Percentiles rank a stretch among this genome's conserved stretches.
Evolutionary conservation across 202 grass and related monocot genomes (phyloP).

Genomic region (Carex sylvatica): DNA sequence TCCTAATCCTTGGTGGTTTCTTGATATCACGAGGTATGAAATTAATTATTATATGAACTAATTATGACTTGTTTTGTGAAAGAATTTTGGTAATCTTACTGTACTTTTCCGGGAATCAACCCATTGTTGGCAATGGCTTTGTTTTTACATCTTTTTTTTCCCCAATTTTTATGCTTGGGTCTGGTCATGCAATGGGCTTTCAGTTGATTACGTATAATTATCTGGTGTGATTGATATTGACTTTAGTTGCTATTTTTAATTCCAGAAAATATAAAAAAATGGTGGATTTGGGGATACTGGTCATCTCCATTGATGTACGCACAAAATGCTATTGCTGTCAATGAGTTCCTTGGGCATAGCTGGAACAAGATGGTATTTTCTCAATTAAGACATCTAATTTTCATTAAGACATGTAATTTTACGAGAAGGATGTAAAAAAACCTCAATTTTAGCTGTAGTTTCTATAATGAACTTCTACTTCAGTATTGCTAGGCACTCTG

Average conservation of each 20-base stretch:
- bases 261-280: slow-evolving; percentile 88
- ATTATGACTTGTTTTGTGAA: not conserved
- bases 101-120: not conserved
- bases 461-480: not conserved
- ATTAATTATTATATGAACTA: not conserved
- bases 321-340: slow-evolving; percentile 84
- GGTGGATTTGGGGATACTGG: slow-evolving; percentile 99
- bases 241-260: slow-evolving; percentile 10
- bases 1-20: slow-evolving; percentile 91
- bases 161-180: not conserved
- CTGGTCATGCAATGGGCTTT: not conserved
- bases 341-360: slow-evolving; percentile 90
- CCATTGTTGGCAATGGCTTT: not conserved
- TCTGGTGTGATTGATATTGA: slow-evolving; percentile 26
- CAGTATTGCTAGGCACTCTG: not conserved
- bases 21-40: slow-evolving; percentile 77
- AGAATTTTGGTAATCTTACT: not conserved
- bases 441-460: not conserved
- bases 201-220: not conserved
- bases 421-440: not conserved
- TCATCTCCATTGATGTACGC: slow-evolving; percentile 92
- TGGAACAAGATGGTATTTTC: slow-evolving; percentile 61
- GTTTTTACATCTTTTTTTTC: not conserved
- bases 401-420: not conserved
- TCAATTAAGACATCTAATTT: slow-evolving; percentile 1